Evolutionary conservation across 2,329 filamentous ascomycete genomes (phyloP), one percentile per base, ranked within the genome.

Genomic region (Ophiostoma montium): DNA sequence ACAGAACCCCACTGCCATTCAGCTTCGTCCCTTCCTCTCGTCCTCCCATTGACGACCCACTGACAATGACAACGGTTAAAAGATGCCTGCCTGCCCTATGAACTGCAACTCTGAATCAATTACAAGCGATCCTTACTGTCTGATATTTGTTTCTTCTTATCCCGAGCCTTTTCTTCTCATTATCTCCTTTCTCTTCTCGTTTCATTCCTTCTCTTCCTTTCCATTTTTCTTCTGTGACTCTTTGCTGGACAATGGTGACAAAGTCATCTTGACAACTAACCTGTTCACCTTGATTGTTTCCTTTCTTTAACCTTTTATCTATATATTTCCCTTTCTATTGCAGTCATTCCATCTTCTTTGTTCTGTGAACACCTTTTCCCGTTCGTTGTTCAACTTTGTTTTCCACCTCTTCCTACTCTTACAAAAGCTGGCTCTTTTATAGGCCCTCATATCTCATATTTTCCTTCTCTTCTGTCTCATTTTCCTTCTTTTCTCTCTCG

Each of bases 341-440:
- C 23, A 27, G 23, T 27, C 23, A 27, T 27, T 27, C 5, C 23
- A 8, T 35, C 32, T 31, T 30, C 16, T 38, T 23, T 15, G 18
- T 47, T 36, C 32, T n/a, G 39, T 42, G 39, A 42, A 31, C 39
- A 30, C 21, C 38, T 44, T 19, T 12, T 33, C 16, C 30, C 46
- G 31, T 16, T 47, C 38, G 12, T 31, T 46, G 35, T 47, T 47
- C 39, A 35, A 35, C 30, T 33, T 48, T 46, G 31, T 21, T 35
- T 11, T 19, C 15, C n/a, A 9, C n/a, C 21, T 19, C 42, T 19
- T 46, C 16, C 30, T 13, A 33, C 19, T 35, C 43, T 11, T 43
- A 21, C 42, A 50, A 55, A 54, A 52, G 52, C 52, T 53, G 51
- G 50, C 8, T 32, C 51, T 51, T 54, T 51, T 51, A 35, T 33